These are phyloP conservation scores for Aspergillus coremiiformis DNA, from an alignment of 495 filamentous ascomycete genomes.

Conservation along the genomic window DNA sequence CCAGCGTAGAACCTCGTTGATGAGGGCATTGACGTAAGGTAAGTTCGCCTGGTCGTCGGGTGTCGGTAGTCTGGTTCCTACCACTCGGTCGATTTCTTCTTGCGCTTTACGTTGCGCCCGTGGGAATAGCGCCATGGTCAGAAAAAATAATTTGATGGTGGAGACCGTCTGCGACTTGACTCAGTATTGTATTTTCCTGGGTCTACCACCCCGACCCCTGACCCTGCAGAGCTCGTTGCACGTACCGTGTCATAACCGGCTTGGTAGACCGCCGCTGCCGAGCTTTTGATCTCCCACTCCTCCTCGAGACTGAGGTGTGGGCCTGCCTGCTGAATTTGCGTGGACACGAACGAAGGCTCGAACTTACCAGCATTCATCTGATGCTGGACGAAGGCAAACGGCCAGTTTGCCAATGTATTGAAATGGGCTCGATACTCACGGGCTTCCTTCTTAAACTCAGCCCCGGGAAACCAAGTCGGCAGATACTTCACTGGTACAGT, in stretches of 20 bases:
- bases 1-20: conserved; percentile 41
- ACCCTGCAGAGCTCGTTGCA: background rate
- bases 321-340: conserved; percentile 19
- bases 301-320: conserved; percentile 9
- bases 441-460: conserved; percentile 32
- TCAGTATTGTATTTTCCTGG: background rate
- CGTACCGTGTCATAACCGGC: conserved; percentile 45
- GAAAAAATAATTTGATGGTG: conserved; percentile 24
- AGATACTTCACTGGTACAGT: conserved; percentile 24
- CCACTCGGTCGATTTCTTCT: conserved; percentile 44
- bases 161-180: conserved; percentile 21
- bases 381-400: conserved; percentile 2
- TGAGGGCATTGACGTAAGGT: conserved; percentile 33
- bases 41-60: conserved; percentile 24
- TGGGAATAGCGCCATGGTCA: conserved; percentile 35
- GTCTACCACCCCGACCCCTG: background rate
- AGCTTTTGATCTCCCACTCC: conserved; percentile 24
- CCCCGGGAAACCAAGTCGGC: conserved; percentile 42
- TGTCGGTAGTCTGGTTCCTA: conserved; percentile 31
- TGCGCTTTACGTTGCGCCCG: conserved; percentile 41
- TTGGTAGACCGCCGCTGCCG: conserved; percentile 39
- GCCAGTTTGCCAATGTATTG: background rate
- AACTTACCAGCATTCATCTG: conserved; percentile 29
- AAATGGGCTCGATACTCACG: conserved; percentile 19
- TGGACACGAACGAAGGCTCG: conserved; percentile 27